Conservation (phyloP, 805 yeast species). For the Schwanniomyces polymorphus region DNA sequence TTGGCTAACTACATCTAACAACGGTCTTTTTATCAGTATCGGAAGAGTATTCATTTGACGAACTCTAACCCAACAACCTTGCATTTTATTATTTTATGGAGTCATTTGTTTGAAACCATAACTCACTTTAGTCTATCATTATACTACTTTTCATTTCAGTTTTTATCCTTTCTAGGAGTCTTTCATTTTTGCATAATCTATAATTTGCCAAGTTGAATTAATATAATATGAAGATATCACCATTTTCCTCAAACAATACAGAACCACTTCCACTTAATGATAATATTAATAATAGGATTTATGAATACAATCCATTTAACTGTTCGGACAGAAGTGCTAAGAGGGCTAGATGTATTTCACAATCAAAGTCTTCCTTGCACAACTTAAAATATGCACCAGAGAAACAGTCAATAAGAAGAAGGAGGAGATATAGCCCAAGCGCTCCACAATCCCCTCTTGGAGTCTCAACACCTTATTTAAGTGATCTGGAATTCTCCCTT, state of each 20-base stretch:
- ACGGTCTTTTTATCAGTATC: background rate
- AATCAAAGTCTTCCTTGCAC: constrained; percentile 4
- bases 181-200: background rate
- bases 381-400: constrained; percentile 7
- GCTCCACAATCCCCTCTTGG: background rate
- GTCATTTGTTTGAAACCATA: constrained; percentile 6
- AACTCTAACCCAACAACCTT: background rate
- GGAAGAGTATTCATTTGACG: background rate
- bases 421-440: background rate
- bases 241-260: constrained; percentile 16
- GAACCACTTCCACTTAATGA: constrained; percentile 23
- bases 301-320: constrained; percentile 17
- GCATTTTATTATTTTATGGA: constrained; percentile 6
- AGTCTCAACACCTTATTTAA: constrained; percentile 4
- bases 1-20: background rate
- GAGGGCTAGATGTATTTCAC: constrained; percentile 5
- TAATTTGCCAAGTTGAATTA: background rate
- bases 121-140: constrained; percentile 10
- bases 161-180: background rate
- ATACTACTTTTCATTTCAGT: background rate
- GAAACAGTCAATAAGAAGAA: constrained; percentile 6
- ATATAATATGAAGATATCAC: constrained; percentile 8
- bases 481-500: constrained; percentile 9
- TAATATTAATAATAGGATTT: constrained; percentile 18
- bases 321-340: constrained; percentile 1